These are phyloP conservation scores for Paradendryphiella salina DNA, from an alignment of 2,329 filamentous ascomycete genomes.

Conservation along the genomic window DNA sequence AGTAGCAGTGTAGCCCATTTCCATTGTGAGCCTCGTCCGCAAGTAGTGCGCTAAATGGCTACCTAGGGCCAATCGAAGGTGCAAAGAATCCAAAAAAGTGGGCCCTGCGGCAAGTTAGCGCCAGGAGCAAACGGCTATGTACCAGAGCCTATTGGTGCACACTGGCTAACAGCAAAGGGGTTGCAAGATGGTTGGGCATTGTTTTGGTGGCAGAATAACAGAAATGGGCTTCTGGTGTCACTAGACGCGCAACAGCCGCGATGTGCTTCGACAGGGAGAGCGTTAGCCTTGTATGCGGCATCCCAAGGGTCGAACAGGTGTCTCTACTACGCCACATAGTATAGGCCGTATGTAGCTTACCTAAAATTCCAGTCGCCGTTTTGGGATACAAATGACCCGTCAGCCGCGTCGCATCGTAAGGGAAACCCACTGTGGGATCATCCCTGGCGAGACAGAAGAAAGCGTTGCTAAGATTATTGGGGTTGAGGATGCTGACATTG, in stretches of 20 bases:
- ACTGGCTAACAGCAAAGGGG: not conserved
- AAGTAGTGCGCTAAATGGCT: conserved; percentile 80
- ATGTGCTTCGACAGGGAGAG: conserved; percentile 1
- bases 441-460: conserved; percentile 77
- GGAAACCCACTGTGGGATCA: conserved; percentile 80
- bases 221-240: conserved; percentile 1
- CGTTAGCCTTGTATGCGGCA: conserved; percentile 6
- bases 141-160: conserved; percentile 1
- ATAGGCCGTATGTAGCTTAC: conserved; percentile 24
- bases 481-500: conserved; percentile 73
- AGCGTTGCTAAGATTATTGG: conserved; percentile 63
- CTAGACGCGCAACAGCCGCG: conserved; percentile 2
- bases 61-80: conserved; percentile 69
- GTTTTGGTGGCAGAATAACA: conserved; percentile 4
- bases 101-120: conserved; percentile 25
- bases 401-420: conserved; percentile 70
- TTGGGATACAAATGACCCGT: conserved; percentile 66
- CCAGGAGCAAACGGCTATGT: not conserved
- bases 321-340: conserved; percentile 13
- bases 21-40: conserved; percentile 69
- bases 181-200: not conserved
- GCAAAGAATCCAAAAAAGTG: conserved; percentile 46
- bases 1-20: conserved; percentile 83
- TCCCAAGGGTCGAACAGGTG: not conserved
- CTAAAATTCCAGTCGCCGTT: conserved; percentile 13